Conservation (phyloP, 257 asterid species). For the Fraxinus quadrangulata region DNA sequence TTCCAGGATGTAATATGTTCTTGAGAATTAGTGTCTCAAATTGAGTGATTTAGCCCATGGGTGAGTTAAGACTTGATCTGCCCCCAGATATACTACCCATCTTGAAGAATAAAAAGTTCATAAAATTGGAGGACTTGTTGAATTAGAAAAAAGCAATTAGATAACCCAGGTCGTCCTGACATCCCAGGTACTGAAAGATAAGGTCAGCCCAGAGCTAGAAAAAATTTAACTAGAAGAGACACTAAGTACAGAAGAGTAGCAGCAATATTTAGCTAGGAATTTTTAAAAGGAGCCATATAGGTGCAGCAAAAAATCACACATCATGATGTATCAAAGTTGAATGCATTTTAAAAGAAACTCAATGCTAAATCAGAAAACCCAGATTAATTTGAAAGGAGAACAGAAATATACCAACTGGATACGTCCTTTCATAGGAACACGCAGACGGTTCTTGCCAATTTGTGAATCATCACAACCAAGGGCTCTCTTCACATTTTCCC, state of each 20-base stretch:
- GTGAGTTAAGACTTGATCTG: not conserved
- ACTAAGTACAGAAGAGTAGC: not conserved
- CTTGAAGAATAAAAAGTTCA: not conserved
- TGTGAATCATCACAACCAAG: conserved; percentile 37
- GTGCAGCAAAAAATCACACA: not conserved
- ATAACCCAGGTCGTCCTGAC: conserved; percentile 17
- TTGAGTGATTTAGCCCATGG: not conserved
- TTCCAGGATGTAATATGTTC: not conserved
- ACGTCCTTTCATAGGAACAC: conserved; percentile 80
- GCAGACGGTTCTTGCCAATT: conserved; percentile 49
- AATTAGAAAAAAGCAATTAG: not conserved
- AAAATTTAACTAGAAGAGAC: conserved; percentile 4
- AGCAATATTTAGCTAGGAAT: not conserved
- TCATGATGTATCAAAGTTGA: not conserved
- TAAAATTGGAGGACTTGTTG: not conserved
- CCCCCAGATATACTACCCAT: not conserved
- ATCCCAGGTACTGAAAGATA: not conserved
- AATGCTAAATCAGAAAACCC: not conserved
- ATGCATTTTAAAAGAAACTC: not conserved
- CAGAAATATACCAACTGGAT: conserved; percentile 64
- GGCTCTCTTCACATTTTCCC: conserved; percentile 36
- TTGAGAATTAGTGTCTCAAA: not conserved
- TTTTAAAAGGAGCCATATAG: conserved; percentile 5
- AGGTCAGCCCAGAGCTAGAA: not conserved
- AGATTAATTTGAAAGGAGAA: conserved; percentile 8